Percentiles rank a stretch among this genome's conserved stretches.
phyloP scores from a whole-genome alignment of 306 rosid genomes.

The Ziziphus jujuba region DNA sequence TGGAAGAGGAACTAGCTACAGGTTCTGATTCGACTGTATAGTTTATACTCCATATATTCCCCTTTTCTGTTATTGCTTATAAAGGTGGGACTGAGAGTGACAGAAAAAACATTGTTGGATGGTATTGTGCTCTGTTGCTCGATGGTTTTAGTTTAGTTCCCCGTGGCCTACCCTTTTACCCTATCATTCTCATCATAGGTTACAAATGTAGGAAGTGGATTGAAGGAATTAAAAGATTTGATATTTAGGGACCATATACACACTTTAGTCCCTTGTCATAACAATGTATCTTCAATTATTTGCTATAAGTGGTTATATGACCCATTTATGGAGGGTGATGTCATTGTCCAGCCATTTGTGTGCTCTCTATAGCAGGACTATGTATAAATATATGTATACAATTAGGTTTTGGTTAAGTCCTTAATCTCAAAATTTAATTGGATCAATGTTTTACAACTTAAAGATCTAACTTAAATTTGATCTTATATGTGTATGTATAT shows the following conservation, averaged over 20 bases:
- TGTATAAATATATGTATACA: too few relatives aligned
- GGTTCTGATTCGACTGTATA: conserved; percentile 20
- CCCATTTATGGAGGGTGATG: conserved; percentile 31
- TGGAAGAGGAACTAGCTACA: conserved; percentile 23
- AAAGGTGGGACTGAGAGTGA: conserved; percentile 21
- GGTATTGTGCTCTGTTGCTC: conserved; percentile 10
- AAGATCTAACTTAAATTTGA: too few relatives aligned
- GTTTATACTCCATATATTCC: conserved; percentile 30
- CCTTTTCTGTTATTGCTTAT: conserved; percentile 23
- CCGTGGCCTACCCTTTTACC: neutral
- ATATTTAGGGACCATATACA: conserved; percentile 23
- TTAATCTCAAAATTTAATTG: too few relatives aligned
- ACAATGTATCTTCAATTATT: neutral
- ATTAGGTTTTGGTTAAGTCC: too few relatives aligned
- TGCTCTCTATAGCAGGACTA: too few relatives aligned
- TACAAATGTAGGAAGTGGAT: conserved; percentile 30
- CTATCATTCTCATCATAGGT: conserved; percentile 4
- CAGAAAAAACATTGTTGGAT: conserved; percentile 11
- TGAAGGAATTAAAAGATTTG: conserved; percentile 14
- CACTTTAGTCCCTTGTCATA: conserved; percentile 22
- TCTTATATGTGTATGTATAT: too few relatives aligned
- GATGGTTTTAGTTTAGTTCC: conserved; percentile 16
- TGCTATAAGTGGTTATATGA: neutral
- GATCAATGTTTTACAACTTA: too few relatives aligned
- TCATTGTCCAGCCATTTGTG: conserved; percentile 23